phyloP scores from a whole-genome alignment of 768 basidiomycete species.

The Chiua virens region DNA sequence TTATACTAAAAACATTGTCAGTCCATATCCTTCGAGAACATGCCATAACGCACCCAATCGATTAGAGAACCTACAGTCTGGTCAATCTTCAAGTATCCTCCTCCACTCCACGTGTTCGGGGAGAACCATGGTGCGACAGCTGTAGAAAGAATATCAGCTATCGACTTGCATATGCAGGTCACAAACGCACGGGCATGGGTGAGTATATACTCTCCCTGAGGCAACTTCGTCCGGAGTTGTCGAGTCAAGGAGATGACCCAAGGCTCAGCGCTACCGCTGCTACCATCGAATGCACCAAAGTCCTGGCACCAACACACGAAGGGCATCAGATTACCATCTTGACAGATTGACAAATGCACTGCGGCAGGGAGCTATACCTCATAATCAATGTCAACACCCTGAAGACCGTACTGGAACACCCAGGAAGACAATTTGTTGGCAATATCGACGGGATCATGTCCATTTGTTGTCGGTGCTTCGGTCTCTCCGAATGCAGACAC shows the following conservation, averaged over 20 bases:
- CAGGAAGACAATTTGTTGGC: slow-evolving; percentile 44
- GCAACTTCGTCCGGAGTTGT: slow-evolving; percentile 30
- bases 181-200: slow-evolving; percentile 34
- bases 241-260: slow-evolving; percentile 34
- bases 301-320: slow-evolving; percentile 15
- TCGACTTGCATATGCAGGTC: too few relatives aligned
- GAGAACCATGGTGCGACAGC: slow-evolving; percentile 48
- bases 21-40: neutral
- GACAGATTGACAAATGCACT: neutral
- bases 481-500: slow-evolving; percentile 51
- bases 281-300: slow-evolving; percentile 28
- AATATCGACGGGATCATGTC: slow-evolving; percentile 34
- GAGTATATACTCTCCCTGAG: slow-evolving; percentile 30
- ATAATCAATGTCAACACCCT: slow-evolving; percentile 56
- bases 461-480: slow-evolving; percentile 39
- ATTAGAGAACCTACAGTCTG: slow-evolving; percentile 39
- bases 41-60: slow-evolving; percentile 38
- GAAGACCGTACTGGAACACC: slow-evolving; percentile 44
- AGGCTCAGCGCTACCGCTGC: slow-evolving; percentile 34
- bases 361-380: slow-evolving; percentile 32
- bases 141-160: slow-evolving; percentile 5
- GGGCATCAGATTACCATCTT: neutral
- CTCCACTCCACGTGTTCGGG: slow-evolving; percentile 32
- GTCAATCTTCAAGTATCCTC: slow-evolving; percentile 42
- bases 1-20: slow-evolving; percentile 35